Evolutionary conservation across 2,329 filamentous ascomycete species (phyloP), one percentile per base, ranked within the genome.

Genomic region (Ambrosiella cleistominuta): DNA sequence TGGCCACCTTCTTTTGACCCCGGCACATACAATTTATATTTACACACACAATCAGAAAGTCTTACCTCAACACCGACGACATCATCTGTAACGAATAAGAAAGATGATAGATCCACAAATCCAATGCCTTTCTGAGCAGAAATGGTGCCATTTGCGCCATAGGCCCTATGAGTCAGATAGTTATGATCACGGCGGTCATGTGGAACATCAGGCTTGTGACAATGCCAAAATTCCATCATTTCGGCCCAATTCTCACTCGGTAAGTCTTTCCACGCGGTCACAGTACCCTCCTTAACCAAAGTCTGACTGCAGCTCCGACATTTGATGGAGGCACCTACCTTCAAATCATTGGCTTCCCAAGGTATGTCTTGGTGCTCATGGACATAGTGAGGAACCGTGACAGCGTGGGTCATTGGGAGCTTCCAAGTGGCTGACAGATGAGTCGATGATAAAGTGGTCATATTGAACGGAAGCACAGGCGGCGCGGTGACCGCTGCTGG

Each of bases 191-290:
- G 65, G 37, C 74, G 66, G 47, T 73, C 70, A 15, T 68, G 68
- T 61, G 81, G 74, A 58, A 81, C 74, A 61, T 82, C 76, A 44
- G 94, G 93, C 70, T 97, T 97, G 69, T 98, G 93, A 66, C 93
- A 98, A 70, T 98, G 94, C 93, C 93, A 98, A 64, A 98, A 95
- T 69, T 98, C 94, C 93, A 98, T 98, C 90, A 98, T 95, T 71
- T 98, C 93, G 0, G 93, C 94, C 93, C 93, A 98, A 66, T 95
- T 91, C 65, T 95, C 89, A 66, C 89, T 95, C 0, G 93, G 93
- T 15, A 98, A 73, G 66, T 98, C 89, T 70, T 91, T 95, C 91
- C 93, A 98, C 42, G 71, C 69, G 44, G 69, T 71, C 7, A 80
- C 72, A 2, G 56, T 63, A 7, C 67, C 70, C 2, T 64, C 57